Base-by-base conservation (phyloP, 257 asterid species). In the Echium plantagineum region DNA sequence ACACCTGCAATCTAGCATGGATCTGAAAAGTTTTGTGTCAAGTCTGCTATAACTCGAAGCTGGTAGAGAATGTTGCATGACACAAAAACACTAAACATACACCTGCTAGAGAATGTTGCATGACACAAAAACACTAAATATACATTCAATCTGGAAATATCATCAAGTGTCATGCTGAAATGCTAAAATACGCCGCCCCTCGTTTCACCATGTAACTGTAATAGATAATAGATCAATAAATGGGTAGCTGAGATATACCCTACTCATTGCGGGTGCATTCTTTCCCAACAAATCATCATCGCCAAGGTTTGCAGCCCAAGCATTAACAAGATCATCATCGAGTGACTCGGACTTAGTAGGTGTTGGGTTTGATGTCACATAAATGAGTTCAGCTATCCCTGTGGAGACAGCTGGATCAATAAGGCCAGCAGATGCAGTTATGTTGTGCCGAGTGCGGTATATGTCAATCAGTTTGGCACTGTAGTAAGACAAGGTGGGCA, bases 321-420 rank as follows among this genome's bases (percentile, higher is more conserved):
- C 90, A 72, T 89, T 93, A 54, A 93, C 99, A 63, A 89, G 97
- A 78, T 93, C 99, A 54, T 89, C 95, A 80, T 93, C 99, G 66
- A 89, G 88, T 61, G 79, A 77, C 70, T 86, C 94, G 57, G 94
- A 86, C 71, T 93, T 87, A 67, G 81, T 66, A 59, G 89, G 63
- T 66, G 69, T 75, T 31, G 81, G 67, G 65, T 84, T 93, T 32
- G 91, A 71, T 72, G 91, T 68, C 81, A 89, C 99, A 71, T 93
- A 93, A 56, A 89, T 80, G 73, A 93, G 99, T 65, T 93, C 97
- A 72, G 97, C 86, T 61, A 93, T 93, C 72, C 99, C 99, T 13
- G 97, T 84, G 59, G 99, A 80, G 69, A 93, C 99, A 75, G 99
- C 99, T 52, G 97, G 99, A 80, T 93, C 97, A 68, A 66, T 84